Percentiles rank a stretch among this genome's conserved stretches.
phyloP scores from a whole-genome alignment of 306 rosid species.

The Sicyos baderoa region DNA sequence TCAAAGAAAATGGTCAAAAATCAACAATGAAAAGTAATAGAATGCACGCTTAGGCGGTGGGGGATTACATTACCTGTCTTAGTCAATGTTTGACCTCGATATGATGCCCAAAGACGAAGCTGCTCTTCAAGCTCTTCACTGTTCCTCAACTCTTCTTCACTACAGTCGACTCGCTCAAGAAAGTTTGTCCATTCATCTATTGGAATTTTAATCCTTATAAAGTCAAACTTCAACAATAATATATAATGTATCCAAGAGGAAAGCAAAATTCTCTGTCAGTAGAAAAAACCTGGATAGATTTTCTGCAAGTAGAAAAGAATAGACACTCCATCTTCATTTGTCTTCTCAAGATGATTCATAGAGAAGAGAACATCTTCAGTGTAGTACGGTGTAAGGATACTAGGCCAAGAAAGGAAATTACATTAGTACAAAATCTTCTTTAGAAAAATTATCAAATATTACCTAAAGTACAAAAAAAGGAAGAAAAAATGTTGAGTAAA shows the following conservation, averaged over 20 bases:
- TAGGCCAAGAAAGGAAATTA: constrained; percentile 30
- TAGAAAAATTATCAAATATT: background rate
- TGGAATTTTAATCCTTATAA: constrained; percentile 23
- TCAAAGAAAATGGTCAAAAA: constrained; percentile 11
- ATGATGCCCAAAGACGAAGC: constrained; percentile 88
- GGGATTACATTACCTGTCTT: constrained; percentile 59
- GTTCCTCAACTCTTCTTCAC: constrained; percentile 47
- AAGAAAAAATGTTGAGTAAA: background rate
- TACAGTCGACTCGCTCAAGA: constrained; percentile 50
- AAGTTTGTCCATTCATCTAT: constrained; percentile 92
- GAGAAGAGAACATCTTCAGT: constrained; percentile 78
- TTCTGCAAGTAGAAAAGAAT: constrained; percentile 89
- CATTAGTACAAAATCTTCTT: background rate
- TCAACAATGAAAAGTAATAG: background rate
- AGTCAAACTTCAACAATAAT: constrained; percentile 15
- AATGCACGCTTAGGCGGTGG: background rate
- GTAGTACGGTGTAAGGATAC: constrained; percentile 80
- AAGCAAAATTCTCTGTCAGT: constrained; percentile 19
- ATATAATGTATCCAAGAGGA: background rate
- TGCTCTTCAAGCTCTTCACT: constrained; percentile 49
- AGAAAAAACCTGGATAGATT: constrained; percentile 74
- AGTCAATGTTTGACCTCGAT: constrained; percentile 94
- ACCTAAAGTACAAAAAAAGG: background rate
- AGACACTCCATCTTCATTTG: constrained; percentile 89
- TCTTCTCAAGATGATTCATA: constrained; percentile 39